Evolutionary conservation across 2,329 filamentous ascomycete species (phyloP).

Genomic region (Sclerotinia spermophila): DNA sequence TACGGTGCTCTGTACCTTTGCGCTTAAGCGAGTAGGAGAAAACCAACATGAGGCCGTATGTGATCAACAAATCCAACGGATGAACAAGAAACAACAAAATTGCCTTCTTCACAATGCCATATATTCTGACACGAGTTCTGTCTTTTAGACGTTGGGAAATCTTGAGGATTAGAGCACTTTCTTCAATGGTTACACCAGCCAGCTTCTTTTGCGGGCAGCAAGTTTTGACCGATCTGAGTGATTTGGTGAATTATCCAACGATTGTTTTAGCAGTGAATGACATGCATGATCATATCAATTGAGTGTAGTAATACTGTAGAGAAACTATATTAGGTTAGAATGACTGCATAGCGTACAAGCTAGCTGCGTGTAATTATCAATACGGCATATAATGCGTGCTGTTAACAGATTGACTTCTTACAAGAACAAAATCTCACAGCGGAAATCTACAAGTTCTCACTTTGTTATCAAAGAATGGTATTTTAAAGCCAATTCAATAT

Average conservation of each 20-base stretch:
- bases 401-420: background rate
- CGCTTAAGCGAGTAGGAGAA: background rate
- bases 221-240: background rate
- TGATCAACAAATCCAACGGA: background rate
- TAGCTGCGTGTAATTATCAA: background rate
- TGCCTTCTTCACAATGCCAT: too few relatives aligned
- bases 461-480: background rate
- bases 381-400: background rate
- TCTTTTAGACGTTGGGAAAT: too few relatives aligned
- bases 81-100: too few relatives aligned
- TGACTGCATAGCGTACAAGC: background rate
- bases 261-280: background rate
- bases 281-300: background rate
- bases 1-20: background rate
- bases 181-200: fast-evolving
- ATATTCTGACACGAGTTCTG: too few relatives aligned
- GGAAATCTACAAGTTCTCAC: background rate
- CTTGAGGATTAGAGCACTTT: fast-evolving
- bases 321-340: fast-evolving
- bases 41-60: fast-evolving
- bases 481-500: background rate
- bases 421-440: background rate
- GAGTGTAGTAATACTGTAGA: fast-evolving
- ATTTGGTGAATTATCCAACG: background rate
- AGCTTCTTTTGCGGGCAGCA: background rate